Conservation (phyloP, 495 filamentous ascomycete species). For the Penicillium soppii region DNA sequence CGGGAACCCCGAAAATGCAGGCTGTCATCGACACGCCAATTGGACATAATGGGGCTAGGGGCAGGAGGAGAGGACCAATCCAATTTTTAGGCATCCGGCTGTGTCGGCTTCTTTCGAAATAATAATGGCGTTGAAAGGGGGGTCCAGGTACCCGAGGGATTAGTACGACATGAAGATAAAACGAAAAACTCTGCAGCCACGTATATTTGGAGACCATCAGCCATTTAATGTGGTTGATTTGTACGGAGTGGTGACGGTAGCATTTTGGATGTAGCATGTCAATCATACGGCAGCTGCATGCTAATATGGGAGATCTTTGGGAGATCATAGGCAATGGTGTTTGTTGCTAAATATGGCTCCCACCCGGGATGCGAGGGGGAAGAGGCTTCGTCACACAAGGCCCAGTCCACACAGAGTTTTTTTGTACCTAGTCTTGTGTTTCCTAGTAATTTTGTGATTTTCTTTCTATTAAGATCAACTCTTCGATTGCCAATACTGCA, state of each 20-base stretch:
- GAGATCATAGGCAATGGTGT: conserved; percentile 1
- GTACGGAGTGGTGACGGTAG: neutral
- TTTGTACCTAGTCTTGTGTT: too few relatives aligned
- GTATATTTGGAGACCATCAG: neutral
- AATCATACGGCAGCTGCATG: neutral
- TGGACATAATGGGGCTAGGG: neutral
- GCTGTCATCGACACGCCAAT: neutral
- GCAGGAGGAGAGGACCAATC: neutral
- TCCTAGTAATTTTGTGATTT: neutral
- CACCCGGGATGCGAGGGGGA: conserved; percentile 9
- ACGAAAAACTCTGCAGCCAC: neutral
- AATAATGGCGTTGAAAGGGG: neutral
- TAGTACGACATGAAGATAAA: neutral
- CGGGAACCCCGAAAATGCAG: neutral
- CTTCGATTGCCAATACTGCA: too few relatives aligned
- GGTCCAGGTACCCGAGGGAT: neutral
- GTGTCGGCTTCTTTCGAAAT: neutral
- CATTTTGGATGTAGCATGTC: neutral
- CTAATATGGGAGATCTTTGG: conserved; percentile 2
- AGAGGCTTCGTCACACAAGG: neutral
- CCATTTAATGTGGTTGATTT: neutral
- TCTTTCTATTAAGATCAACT: neutral
- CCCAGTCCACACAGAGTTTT: conserved; percentile 3
- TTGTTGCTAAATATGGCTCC: conserved; percentile 10
- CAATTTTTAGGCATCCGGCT: neutral